These are phyloP conservation scores for Apiosordaria backusii DNA, from an alignment of 495 filamentous ascomycete species.

Conservation along the genomic window DNA sequence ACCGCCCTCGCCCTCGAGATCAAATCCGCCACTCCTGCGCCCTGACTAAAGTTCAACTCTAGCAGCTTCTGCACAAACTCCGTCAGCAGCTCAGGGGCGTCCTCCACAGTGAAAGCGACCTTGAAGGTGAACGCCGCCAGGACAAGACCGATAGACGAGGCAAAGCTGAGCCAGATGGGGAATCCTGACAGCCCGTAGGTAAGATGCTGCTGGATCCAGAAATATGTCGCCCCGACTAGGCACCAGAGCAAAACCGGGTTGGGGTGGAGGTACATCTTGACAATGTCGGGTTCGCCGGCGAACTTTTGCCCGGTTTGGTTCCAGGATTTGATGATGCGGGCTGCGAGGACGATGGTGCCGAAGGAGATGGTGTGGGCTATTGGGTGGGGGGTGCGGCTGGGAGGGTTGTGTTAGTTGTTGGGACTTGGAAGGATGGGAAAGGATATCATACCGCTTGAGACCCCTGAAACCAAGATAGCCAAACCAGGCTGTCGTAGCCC, in stretches of 20 bases:
- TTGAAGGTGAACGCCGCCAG: conserved; percentile 75
- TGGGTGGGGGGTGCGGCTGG: conserved; percentile 12
- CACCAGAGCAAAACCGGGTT: conserved; percentile 67
- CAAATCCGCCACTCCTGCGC: conserved; percentile 36
- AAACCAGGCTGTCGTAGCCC: conserved; percentile 76
- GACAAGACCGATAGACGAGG: conserved; percentile 36
- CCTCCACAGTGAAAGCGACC: conserved; percentile 71
- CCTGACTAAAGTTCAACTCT: conserved; percentile 35
- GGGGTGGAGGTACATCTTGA: conserved; percentile 58
- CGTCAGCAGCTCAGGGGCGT: conserved; percentile 77
- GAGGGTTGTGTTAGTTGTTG: conserved; percentile 13
- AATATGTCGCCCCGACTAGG: conserved; percentile 68
- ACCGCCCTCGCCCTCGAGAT: conserved; percentile 49
- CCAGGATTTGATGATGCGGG: conserved; percentile 72
- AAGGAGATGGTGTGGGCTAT: conserved; percentile 16
- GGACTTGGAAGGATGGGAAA: not conserved
- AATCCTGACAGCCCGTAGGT: conserved; percentile 35
- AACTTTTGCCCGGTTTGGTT: conserved; percentile 97
- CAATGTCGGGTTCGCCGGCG: conserved; percentile 81
- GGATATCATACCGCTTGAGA: conserved; percentile 21
- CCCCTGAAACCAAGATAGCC: conserved; percentile 58
- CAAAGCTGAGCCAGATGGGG: conserved; percentile 26
- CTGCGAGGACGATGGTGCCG: conserved; percentile 39
- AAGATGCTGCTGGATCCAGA: conserved; percentile 36
- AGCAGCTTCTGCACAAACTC: conserved; percentile 46